Evolutionary conservation across 2,329 filamentous ascomycete genomes (phyloP).

Genomic region (Grosmannia serpens): DNA sequence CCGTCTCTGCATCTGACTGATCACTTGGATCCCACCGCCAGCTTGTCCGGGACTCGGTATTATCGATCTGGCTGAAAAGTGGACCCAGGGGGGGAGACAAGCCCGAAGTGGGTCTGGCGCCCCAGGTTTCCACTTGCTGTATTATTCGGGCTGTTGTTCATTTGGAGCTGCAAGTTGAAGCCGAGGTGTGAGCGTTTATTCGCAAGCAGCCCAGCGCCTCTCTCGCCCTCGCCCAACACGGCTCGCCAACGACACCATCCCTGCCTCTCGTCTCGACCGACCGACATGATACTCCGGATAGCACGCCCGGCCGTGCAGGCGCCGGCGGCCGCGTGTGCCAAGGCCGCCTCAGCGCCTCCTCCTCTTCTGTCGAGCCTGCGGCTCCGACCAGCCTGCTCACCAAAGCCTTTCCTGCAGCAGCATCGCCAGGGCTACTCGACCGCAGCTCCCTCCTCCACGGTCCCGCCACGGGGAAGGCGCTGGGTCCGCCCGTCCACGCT

Average conservation of each 20-base stretch:
- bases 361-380: not conserved
- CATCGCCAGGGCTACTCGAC: not conserved
- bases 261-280: not conserved
- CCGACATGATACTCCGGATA: not conserved
- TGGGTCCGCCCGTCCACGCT: constrained; percentile 1
- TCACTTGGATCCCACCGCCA: too few species aligned
- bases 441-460: not conserved
- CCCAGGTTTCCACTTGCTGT: too few species aligned
- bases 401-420: not conserved
- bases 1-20: too few species aligned
- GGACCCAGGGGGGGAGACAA: too few species aligned
- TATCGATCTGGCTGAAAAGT: too few species aligned
- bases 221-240: not conserved
- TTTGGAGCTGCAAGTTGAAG: not conserved
- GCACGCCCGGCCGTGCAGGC: not conserved
- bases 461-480: not conserved
- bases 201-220: not conserved
- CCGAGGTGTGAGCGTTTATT: not conserved
- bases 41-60: too few species aligned
- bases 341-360: not conserved
- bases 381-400: not conserved
- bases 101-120: too few species aligned
- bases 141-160: too few species aligned
- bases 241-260: not conserved
- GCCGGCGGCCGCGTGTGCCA: not conserved